These are phyloP conservation scores for Cytospora mali DNA, from an alignment of 2,329 filamentous ascomycete species.

Conservation along the genomic window DNA sequence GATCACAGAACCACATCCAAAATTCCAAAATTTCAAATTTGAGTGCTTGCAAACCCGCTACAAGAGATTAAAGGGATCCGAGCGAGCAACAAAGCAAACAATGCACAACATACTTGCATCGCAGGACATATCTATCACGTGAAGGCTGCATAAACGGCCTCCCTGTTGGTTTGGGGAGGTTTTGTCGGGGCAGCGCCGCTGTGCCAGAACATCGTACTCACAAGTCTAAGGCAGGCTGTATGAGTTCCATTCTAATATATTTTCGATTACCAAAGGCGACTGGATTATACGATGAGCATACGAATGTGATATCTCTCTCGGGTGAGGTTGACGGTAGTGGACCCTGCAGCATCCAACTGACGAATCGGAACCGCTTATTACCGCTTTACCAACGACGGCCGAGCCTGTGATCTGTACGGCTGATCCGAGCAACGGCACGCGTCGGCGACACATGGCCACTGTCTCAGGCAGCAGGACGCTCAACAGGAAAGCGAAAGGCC, in stretches of 20 bases:
- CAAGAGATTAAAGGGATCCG: not conserved
- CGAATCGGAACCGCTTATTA: not conserved
- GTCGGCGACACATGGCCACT: slow-evolving; percentile 17
- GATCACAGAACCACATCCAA: no score
- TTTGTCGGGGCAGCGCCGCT: not conserved
- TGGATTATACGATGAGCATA: no score
- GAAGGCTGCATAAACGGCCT: slow-evolving; percentile 36
- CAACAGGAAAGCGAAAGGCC: not conserved
- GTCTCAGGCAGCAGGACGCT: not conserved
- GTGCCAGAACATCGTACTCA: not conserved
- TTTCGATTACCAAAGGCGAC: no score
- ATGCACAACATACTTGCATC: slow-evolving; percentile 38
- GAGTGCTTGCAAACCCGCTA: not conserved
- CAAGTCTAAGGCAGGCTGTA: not conserved
- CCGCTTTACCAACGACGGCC: slow-evolving; percentile 3
- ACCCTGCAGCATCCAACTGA: not conserved
- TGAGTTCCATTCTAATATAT: not conserved
- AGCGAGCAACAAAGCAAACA: slow-evolving; percentile 29
- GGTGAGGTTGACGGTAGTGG: not conserved
- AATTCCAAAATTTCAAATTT: not conserved
- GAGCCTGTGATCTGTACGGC: slow-evolving; percentile 9
- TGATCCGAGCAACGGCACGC: slow-evolving; percentile 9
- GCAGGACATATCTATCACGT: slow-evolving; percentile 34
- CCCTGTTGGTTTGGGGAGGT: not conserved
- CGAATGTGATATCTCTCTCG: not conserved